Conservation (phyloP, 352 stramenopile species). For the Albugo candida region DNA sequence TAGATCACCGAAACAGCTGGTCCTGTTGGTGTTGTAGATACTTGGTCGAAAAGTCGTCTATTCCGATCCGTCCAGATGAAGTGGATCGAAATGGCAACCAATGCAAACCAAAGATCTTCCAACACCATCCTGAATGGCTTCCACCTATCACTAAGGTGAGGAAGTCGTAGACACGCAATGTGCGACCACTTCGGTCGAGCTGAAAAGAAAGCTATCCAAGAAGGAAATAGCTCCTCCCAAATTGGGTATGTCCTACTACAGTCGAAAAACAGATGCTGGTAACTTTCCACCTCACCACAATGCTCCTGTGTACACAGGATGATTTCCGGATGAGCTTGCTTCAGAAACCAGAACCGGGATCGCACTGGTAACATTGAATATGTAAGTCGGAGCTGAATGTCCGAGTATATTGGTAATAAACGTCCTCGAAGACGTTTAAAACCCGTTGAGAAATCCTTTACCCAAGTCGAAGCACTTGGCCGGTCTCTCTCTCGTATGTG, state of each 20-base stretch:
- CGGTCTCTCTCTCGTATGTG: too few relatives aligned
- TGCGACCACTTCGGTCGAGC: conserved; percentile 1
- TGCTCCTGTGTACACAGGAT: conserved; percentile 1
- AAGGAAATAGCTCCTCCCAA: neutral
- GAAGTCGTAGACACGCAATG: neutral
- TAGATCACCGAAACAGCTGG: conserved; percentile 3
- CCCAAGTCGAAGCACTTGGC: too few relatives aligned
- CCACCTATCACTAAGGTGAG: neutral
- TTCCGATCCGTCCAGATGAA: conserved; percentile 7
- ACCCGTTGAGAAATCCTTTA: too few relatives aligned
- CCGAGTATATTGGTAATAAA: conserved; percentile 5
- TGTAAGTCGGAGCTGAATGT: conserved; percentile 6
- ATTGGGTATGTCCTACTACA: conserved; percentile 1
- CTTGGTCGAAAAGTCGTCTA: conserved; percentile 2
- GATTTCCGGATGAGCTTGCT: conserved; percentile 1
- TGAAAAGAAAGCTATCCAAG: neutral
- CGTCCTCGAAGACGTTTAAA: neutral
- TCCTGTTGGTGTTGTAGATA: neutral
- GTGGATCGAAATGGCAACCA: conserved; percentile 3
- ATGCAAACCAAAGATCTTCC: conserved; percentile 3
- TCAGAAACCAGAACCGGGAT: conserved; percentile 7
- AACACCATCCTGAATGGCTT: neutral
- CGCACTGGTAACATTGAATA: conserved; percentile 4
- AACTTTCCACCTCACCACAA: conserved; percentile 3
- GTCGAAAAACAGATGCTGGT: conserved; percentile 7